Evolutionary conservation across 371 early-diverging fungal genomes (phyloP).

Genomic region (Massospora cicadina): DNA sequence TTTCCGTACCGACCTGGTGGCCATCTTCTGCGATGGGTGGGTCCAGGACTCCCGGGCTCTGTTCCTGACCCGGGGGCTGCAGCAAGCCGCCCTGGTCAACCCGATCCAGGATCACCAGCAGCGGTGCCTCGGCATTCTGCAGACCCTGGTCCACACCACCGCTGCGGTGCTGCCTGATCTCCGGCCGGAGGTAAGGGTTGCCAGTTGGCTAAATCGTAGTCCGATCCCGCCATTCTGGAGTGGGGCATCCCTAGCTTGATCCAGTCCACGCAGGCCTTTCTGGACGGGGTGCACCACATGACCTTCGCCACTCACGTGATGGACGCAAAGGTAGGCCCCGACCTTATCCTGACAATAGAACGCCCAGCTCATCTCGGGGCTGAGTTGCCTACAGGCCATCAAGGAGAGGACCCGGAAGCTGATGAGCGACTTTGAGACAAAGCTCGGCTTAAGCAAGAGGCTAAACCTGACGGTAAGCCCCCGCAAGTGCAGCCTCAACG

Average conservation of each 20-base stretch:
- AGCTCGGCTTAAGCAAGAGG: background rate
- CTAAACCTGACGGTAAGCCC: conserved; percentile 1
- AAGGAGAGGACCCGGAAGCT: background rate
- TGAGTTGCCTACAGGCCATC: background rate
- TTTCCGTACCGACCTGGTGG: background rate
- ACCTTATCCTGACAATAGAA: background rate
- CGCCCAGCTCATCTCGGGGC: background rate
- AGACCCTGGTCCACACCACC: background rate
- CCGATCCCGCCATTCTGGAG: conserved; percentile 6
- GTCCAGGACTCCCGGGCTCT: background rate
- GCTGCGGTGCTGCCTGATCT: background rate
- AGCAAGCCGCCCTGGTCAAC: background rate
- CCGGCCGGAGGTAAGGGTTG: background rate
- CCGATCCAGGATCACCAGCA: background rate
- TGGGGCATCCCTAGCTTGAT: conserved; percentile 1
- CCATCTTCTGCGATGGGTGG: conserved; percentile 5
- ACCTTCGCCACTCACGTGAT: background rate
- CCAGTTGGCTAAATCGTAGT: background rate
- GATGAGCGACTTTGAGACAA: background rate
- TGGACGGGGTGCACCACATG: background rate
- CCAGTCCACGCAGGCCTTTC: background rate
- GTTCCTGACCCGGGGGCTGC: background rate
- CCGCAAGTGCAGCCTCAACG: background rate
- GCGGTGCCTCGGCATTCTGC: background rate
- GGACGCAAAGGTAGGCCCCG: background rate